These are phyloP conservation scores for Lanzia echinophila DNA, from an alignment of 2,329 filamentous ascomycete species.

Conservation along the genomic window DNA sequence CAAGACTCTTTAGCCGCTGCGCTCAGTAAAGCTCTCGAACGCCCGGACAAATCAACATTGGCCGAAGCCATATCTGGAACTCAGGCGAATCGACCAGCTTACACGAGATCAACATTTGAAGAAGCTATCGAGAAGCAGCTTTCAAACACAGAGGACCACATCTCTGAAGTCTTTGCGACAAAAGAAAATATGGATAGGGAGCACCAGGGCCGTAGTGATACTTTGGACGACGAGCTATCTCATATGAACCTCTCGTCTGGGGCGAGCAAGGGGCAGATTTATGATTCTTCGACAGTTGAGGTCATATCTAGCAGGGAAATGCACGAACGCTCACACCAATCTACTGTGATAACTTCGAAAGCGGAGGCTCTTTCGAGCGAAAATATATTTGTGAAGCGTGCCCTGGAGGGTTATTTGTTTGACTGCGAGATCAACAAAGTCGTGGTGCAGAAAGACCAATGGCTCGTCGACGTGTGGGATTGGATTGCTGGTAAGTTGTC, in stretches of 20 bases:
- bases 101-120: constrained; percentile 5
- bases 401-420: constrained; percentile 56
- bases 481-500: constrained; percentile 55
- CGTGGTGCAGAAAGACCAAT: constrained; percentile 64
- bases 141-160: background rate
- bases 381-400: constrained; percentile 52
- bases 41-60: constrained; percentile 11
- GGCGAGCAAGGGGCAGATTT: background rate
- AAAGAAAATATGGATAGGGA: background rate
- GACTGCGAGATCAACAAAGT: constrained; percentile 58
- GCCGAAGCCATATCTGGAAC: constrained; percentile 5
- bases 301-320: constrained; percentile 45
- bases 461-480: constrained; percentile 73
- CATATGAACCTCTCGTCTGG: constrained; percentile 11
- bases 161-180: background rate
- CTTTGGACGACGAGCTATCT: constrained; percentile 12
- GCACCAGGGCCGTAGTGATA: background rate
- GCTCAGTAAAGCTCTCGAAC: constrained; percentile 17
- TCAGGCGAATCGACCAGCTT: background rate
- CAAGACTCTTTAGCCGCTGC: constrained; percentile 25
- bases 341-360: constrained; percentile 19
- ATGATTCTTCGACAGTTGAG: constrained; percentile 1
- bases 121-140: constrained; percentile 5
- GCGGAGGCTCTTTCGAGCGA: constrained; percentile 28
- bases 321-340: constrained; percentile 46